Base-by-base conservation (phyloP, 148 eudicot genomes). In the Rhododendron simsii region DNA sequence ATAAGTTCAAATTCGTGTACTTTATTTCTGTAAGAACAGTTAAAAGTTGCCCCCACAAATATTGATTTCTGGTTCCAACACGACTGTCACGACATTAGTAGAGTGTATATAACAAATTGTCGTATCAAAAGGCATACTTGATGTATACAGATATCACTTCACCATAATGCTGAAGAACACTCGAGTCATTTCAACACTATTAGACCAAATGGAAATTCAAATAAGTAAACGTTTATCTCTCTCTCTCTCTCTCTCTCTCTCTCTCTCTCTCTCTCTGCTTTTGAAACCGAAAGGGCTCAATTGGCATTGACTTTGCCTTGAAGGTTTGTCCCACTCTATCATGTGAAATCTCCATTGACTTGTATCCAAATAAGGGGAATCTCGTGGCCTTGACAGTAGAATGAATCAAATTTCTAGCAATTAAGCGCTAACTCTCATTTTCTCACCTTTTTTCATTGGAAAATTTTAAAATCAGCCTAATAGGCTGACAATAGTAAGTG, bases 201-300 rank as follows among this genome's bases (percentile, higher is more conserved):
- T 33, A 9, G 44, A 51, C 37, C 9, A 16, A 51, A 53, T 16
- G 33, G 16, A 2, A 30, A 16, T 3, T 14, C 8, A 12, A 15
- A 11, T 0, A 15, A 14, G 9, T 2, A 41, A 47, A n/a, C 39
- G 35, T 28, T 44, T 33, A 1, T 33, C 35, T 33, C 35, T 33
- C 35, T 30, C 30, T 30, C 30, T 63, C 53, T 59, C 18, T 37
- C 14, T 67, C 53, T 59, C 18, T 37, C 7, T 67, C 35, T 33
- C 35, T 33, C 35, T 33, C 35, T 30, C 30, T 33, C 35, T 33
- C 35, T 33, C 35, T 33, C 35, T 28, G 28, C 77, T 48, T 83
- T 71, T 67, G 76, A 33, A 83, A 83, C 78, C 85, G 78, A 83
- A 83, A 71, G 85, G 45, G 79, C 15, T 48, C 16, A 30, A 41